Base-by-base conservation (phyloP, 495 filamentous ascomycete species). In the Trichoderma orchidacearum region DNA sequence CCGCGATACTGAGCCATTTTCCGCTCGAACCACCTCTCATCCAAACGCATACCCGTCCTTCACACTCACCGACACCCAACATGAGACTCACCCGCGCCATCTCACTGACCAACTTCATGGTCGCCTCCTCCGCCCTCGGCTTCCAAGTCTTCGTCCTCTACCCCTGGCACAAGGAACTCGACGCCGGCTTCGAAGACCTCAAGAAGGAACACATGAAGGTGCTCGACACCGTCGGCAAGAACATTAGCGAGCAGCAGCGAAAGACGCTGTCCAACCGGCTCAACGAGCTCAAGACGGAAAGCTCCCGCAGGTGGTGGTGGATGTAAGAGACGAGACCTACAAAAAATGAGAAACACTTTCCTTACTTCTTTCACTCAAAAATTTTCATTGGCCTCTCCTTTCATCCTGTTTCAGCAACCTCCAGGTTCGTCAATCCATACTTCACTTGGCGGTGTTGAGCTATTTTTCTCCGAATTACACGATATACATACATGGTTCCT, bases 71-170 rank as follows among this genome's bases (percentile, higher is more conserved):
- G 18, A 48, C 13, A 48, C n/a, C 2, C 51, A 60, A 32, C 15
- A 54, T 58, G 51, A 30, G 34, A 11, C 30, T 60, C 1, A 80
- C 80, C 5, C 79, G 81, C 57, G 67, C 72, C 4, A 75, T 83
- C 59, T 83, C 81, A 23, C 30, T 83, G 34, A 80, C 76, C 45
- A 85, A 85, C 67, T 83, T 85, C 61, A 62, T 73, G 51, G 75
- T 85, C 60, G 80, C 79, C 28, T 71, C 71, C 21, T 80, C 79
- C 13, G 81, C 81, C 0, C 70, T 85, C 12, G 68, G 68, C 34
- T 85, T 85, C 63, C 81, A 85, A 68, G 80, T 83, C 52, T 77
- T 74, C 60, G 80, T 85, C 31, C 64, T 85, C 8, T 85, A 85
- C 61, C 81, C 81, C 36, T 85, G 81, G 81, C 81, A 85, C 63